Evolutionary conservation across 768 basidiomycete species (phyloP).

Genomic region (Pleurotus salmoneostramineus): DNA sequence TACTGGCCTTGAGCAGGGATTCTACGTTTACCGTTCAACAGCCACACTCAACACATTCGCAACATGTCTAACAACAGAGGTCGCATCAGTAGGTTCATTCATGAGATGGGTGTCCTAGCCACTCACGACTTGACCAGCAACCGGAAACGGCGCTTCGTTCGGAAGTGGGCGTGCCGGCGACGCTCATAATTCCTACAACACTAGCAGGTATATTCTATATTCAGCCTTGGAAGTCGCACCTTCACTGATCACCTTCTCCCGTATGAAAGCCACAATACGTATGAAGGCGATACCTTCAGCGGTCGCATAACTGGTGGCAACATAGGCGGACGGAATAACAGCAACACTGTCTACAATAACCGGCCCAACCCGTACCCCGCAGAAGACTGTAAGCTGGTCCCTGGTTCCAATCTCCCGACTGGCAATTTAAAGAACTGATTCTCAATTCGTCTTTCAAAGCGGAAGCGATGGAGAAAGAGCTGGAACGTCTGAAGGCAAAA

Average conservation of each 20-base stretch:
- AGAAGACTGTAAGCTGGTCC: background rate
- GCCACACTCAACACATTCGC: background rate
- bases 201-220: background rate
- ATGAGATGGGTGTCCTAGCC: background rate
- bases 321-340: background rate
- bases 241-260: background rate
- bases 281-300: background rate
- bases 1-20: too few relatives aligned
- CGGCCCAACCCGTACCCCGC: background rate
- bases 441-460: background rate
- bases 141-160: background rate
- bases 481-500: background rate
- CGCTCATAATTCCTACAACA: background rate
- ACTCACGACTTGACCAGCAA: background rate
- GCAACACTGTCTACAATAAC: background rate
- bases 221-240: too few relatives aligned
- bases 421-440: too few relatives aligned
- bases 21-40: too few relatives aligned
- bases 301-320: background rate
- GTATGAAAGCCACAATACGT: background rate
- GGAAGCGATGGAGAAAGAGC: background rate
- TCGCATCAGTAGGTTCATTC: background rate
- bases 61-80: background rate
- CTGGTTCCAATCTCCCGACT: background rate
- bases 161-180: background rate